Percentiles rank a stretch among this genome's conserved stretches.
Conservation (phyloP, 495 filamentous ascomycete species). For the Aspergillus carlsbadensis region DNA sequence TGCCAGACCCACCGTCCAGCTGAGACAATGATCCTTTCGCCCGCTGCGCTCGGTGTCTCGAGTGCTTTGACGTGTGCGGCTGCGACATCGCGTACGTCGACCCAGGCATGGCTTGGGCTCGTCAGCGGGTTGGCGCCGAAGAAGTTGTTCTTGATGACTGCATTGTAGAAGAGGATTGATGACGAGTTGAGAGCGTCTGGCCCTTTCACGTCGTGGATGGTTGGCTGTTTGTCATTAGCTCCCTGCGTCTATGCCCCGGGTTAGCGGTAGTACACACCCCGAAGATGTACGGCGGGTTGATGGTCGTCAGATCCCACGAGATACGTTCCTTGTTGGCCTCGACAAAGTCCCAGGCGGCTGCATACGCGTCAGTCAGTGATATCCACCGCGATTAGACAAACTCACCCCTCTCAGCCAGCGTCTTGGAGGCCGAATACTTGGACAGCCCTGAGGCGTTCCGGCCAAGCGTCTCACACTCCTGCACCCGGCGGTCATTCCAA, state of each 20-base stretch:
- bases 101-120: background rate
- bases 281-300: background rate
- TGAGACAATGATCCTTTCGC: background rate
- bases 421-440: background rate
- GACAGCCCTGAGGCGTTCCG: background rate
- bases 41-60: background rate
- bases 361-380: no score
- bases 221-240: no score
- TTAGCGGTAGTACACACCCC: no score
- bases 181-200: no score
- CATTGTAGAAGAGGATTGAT: no score
- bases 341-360: no score
- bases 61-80: background rate
- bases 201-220: no score
- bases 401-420: background rate
- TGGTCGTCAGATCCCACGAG: background rate
- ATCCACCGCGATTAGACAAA: no score
- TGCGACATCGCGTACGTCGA: background rate
- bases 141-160: no score
- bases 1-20: background rate
- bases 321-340: background rate
- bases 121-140: background rate
- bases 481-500: background rate
- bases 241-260: no score
- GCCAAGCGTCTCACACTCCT: background rate